Conservation (phyloP, 768 basidiomycete genomes). For the Tulasnella sp. region DNA sequence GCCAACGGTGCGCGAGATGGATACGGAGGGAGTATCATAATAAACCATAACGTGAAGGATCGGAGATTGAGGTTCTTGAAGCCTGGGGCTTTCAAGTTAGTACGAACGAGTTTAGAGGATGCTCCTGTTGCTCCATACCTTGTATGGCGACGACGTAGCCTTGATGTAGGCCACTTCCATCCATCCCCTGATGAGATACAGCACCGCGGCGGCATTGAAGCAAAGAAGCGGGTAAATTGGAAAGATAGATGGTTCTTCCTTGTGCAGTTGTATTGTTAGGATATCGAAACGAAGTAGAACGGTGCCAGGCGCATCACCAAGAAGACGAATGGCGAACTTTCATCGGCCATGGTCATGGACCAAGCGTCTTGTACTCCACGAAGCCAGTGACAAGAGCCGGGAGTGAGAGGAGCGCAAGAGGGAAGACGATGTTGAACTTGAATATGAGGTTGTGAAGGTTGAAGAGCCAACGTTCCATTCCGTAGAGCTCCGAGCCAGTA, state of each 20-base stretch:
- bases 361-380: conserved; percentile 72
- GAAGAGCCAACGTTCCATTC: conserved; percentile 83
- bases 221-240: conserved; percentile 89
- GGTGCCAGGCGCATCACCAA: conserved; percentile 51
- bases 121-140: conserved; percentile 54
- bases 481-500: conserved; percentile 90
- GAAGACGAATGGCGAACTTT: conserved; percentile 79
- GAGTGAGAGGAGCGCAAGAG: conserved; percentile 78
- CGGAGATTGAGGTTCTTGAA: conserved; percentile 73
- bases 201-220: conserved; percentile 89
- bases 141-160: conserved; percentile 81
- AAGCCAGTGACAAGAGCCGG: conserved; percentile 79
- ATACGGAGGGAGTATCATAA: conserved; percentile 78
- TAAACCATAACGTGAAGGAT: conserved; percentile 71
- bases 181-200: conserved; percentile 88
- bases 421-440: conserved; percentile 89
- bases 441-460: conserved; percentile 88
- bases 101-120: neutral
- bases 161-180: conserved; percentile 75
- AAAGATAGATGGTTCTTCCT: conserved; percentile 98
- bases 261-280: conserved; percentile 82
- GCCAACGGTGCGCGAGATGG: conserved; percentile 78
- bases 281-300: conserved; percentile 91
- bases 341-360: conserved; percentile 53
- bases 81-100: too few relatives aligned